Evolutionary conservation across 2,329 filamentous ascomycete genomes (phyloP).

Genomic region (Alternaria triticina): DNA sequence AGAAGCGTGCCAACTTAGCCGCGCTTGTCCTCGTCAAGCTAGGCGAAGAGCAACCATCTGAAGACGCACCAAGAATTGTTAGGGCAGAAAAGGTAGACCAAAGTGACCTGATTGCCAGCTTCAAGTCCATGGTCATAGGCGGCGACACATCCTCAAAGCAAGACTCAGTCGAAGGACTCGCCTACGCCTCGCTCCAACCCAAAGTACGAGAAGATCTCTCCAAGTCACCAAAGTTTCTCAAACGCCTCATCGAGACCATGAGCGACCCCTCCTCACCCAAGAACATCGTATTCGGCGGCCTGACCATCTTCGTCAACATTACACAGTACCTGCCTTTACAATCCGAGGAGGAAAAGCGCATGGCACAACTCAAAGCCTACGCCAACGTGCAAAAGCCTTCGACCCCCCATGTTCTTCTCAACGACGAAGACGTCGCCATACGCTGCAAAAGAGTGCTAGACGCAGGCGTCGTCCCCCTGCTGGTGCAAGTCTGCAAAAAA

Average conservation of each 20-base stretch:
- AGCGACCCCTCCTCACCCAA: slow-evolving; percentile 46
- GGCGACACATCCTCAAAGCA: slow-evolving; percentile 65
- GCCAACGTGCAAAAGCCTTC: slow-evolving; percentile 77
- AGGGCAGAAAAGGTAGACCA: slow-evolving; percentile 43
- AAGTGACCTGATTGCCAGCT: slow-evolving; percentile 61
- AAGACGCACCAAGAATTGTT: slow-evolving; percentile 39
- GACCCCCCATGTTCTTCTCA: slow-evolving; percentile 71
- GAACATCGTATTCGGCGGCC: slow-evolving; percentile 79
- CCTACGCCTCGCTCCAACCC: slow-evolving; percentile 87
- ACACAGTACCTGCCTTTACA: slow-evolving; percentile 78
- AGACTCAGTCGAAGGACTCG: slow-evolving; percentile 86
- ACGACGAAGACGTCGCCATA: slow-evolving; percentile 75
- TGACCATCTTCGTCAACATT: slow-evolving; percentile 86
- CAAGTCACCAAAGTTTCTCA: slow-evolving; percentile 71
- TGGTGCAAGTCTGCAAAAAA: slow-evolving; percentile 77
- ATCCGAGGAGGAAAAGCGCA: slow-evolving; percentile 90
- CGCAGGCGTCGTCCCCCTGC: slow-evolving; percentile 75
- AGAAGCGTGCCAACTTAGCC: slow-evolving; percentile 59
- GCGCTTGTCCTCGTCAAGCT: slow-evolving; percentile 64
- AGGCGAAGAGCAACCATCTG: slow-evolving; percentile 48
- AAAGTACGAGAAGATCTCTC: slow-evolving; percentile 83
- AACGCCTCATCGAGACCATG: slow-evolving; percentile 70
- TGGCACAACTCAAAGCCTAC: slow-evolving; percentile 91
- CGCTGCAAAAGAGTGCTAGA: slow-evolving; percentile 82
- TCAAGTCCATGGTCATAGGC: slow-evolving; percentile 69